phyloP scores from a whole-genome alignment of 805 yeast species.

The Nakazawaea wyomingensis region DNA sequence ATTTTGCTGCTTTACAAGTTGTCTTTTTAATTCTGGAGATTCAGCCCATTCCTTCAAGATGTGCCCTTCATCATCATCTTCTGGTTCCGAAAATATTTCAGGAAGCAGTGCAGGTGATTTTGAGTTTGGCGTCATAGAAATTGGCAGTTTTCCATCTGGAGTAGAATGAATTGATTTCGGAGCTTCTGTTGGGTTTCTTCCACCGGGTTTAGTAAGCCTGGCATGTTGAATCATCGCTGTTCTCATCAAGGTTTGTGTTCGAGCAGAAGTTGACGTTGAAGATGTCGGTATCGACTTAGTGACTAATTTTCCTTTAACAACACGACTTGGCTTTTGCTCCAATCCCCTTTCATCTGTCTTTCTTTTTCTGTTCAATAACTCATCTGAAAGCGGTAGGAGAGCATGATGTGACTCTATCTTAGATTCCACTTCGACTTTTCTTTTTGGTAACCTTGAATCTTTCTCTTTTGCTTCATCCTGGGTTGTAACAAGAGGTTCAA shows the following conservation, averaged over 20 bases:
- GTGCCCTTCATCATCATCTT: conserved; percentile 45
- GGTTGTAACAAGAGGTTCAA: background rate
- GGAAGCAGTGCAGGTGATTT: conserved; percentile 26
- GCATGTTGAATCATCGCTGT: conserved; percentile 29
- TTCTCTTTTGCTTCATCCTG: background rate
- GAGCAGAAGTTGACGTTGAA: conserved; percentile 13
- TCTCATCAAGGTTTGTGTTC: conserved; percentile 25
- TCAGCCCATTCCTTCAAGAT: conserved; percentile 58
- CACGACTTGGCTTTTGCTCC: conserved; percentile 21
- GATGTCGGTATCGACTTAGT: conserved; percentile 13
- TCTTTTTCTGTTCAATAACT: conserved; percentile 19
- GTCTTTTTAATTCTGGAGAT: conserved; percentile 47
- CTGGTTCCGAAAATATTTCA: conserved; percentile 47
- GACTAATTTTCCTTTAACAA: conserved; percentile 18
- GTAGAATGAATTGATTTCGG: conserved; percentile 3
- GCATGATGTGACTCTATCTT: background rate
- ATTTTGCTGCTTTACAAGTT: conserved; percentile 39
- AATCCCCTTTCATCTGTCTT: conserved; percentile 20
- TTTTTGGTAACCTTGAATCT: background rate
- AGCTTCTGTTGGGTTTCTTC: background rate
- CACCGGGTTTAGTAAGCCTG: conserved; percentile 16
- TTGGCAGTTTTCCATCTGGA: background rate
- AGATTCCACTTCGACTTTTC: background rate
- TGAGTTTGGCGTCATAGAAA: conserved; percentile 1
- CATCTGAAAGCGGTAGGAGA: conserved; percentile 6